These are phyloP conservation scores for Tolypocladium paradoxum DNA, from an alignment of 2,329 filamentous ascomycete genomes.

Conservation along the genomic window DNA sequence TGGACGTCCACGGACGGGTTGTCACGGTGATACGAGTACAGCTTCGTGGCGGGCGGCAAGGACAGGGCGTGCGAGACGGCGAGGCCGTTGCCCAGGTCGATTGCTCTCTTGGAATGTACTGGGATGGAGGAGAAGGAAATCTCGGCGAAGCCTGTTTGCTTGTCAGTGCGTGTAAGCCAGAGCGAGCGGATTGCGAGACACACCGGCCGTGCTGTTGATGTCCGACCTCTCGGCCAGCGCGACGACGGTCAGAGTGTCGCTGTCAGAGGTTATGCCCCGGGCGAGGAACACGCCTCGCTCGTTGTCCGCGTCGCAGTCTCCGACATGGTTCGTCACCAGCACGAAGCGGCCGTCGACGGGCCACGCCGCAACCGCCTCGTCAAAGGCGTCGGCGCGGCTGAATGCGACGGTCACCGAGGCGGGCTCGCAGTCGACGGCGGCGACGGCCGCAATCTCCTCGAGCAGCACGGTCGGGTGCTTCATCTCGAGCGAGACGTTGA, in stretches of 20 bases:
- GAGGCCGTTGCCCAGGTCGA: background rate
- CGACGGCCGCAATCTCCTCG: background rate
- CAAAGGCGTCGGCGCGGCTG: background rate
- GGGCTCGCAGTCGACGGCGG: background rate
- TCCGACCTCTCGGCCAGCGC: background rate
- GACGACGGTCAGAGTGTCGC: background rate
- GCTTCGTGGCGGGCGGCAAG: background rate
- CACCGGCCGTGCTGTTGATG: background rate
- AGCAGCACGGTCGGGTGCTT: background rate
- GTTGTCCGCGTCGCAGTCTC: background rate
- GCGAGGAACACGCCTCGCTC: background rate
- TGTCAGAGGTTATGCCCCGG: background rate
- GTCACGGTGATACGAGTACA: background rate
- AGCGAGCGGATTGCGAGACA: too few species aligned
- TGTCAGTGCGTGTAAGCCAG: background rate
- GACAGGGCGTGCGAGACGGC: background rate
- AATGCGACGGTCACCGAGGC: background rate
- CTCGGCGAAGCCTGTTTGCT: background rate
- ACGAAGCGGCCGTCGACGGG: background rate
- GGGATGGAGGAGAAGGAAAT: background rate
- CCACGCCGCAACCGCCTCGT: background rate
- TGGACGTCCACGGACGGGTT: background rate
- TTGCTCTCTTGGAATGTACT: background rate
- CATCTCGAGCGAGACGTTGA: background rate
- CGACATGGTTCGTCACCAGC: background rate